Evolutionary conservation across 805 yeast genomes (phyloP).

Genomic region (Clavispora phyllophila): DNA sequence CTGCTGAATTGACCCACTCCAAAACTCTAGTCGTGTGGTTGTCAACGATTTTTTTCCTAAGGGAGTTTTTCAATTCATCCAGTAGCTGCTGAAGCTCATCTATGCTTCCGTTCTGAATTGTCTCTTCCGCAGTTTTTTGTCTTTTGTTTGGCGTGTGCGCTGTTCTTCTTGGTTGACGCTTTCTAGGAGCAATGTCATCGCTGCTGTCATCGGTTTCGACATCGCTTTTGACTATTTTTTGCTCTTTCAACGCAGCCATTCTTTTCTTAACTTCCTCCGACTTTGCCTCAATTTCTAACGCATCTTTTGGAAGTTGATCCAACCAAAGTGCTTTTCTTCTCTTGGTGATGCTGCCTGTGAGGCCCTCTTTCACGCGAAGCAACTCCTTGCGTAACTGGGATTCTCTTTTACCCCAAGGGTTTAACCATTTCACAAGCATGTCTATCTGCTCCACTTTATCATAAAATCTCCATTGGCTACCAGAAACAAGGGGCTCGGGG

Average conservation of each 20-base stretch:
- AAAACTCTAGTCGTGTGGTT: slow-evolving; percentile 43
- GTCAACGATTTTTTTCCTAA: slow-evolving; percentile 31
- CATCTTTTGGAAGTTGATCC: slow-evolving; percentile 34
- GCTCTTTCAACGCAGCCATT: slow-evolving; percentile 3
- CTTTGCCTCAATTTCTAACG: slow-evolving; percentile 10
- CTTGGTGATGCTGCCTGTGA: slow-evolving; percentile 51
- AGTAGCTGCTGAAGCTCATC: slow-evolving; percentile 22
- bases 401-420: slow-evolving; percentile 73
- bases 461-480: slow-evolving; percentile 64
- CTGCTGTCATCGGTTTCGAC: slow-evolving; percentile 34
- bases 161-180: slow-evolving; percentile 27
- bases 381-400: slow-evolving; percentile 60
- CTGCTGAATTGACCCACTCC: slow-evolving; percentile 61
- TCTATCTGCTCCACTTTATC: slow-evolving; percentile 59
- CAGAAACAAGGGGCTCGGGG: slow-evolving; percentile 48
- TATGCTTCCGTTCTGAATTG: slow-evolving; percentile 22
- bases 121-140: slow-evolving; percentile 30
- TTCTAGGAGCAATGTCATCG: slow-evolving; percentile 20
- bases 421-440: slow-evolving; percentile 57
- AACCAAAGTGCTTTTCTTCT: slow-evolving; percentile 51
- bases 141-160: slow-evolving; percentile 31
- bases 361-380: slow-evolving; percentile 44
- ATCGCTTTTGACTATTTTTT: slow-evolving; percentile 3
- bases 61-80: slow-evolving; percentile 23
- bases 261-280: slow-evolving; percentile 7